Base-by-base conservation (phyloP, 257 asterid genomes). In the Solanum sitiens region DNA sequence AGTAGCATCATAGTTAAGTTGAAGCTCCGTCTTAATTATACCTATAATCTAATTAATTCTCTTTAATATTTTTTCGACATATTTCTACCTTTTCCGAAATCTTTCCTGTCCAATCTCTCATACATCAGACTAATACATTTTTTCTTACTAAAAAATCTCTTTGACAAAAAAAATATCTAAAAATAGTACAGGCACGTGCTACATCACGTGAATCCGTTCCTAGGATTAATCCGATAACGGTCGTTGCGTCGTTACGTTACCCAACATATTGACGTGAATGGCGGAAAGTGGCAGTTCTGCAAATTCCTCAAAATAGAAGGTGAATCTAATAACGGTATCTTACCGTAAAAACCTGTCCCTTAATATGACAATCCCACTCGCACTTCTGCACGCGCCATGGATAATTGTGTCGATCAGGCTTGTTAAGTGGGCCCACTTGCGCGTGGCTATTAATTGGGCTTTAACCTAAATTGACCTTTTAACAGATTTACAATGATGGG, bases 391-490 rank as follows among this genome's bases (percentile, higher is more conserved):
- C 96, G 95, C 95, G 91, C 93, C 91, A 53, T 90, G 86, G 92
- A 89, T 88, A 68, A 88, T 76, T 89, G 88, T 91, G 91, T 90
- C 25, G 79, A 70, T 86, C 89, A 73, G 86, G 92, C 92, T 86
- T 89, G 88, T 86, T 75, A 53, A 71, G 63, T 85, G 91, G 86
- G 59, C 86, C 86, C 86, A 50, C 87, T 80, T 80, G 94, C 94
- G 96, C 95, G 95, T 94, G 98, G 91, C 42, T 25, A 32, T 53
- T 67, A 87, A 63, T 45, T 50, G 86, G 84, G 50, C 73, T 87
- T 75, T 80, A 59, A 76, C 73, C 87, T 84, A 89, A 30, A 11
- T 75, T 89, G 91, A 88, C 91, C 86, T 84, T 90, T 91, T 89
- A 76, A 90, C 94, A 77, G 94, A 88, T 87, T 87, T 76, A 88